A percentile compares a stretch with the other conserved stretches of the same genome.
Evolutionary conservation across 176 grass and related monocot genomes (phyloP).

Genomic region (Thinopyrum elongatum): DNA sequence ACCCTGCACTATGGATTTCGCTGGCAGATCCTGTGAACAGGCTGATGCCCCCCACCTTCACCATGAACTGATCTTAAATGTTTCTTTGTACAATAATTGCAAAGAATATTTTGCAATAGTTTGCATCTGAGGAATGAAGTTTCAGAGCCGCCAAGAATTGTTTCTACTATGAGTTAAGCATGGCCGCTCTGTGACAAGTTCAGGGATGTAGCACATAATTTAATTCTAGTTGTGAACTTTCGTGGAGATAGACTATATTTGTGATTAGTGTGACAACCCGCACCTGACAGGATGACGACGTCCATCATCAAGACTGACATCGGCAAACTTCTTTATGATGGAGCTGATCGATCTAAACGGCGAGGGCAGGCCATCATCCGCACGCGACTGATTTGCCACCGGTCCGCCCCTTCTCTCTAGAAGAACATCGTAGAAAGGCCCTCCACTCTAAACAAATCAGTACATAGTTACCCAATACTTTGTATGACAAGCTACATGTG

Average conservation of each 20-base stretch:
- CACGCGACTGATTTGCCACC: slow-evolving; percentile 62
- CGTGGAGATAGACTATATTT: background rate
- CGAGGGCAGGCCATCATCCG: slow-evolving; percentile 53
- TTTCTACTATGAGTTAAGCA: no score
- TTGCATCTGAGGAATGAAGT: no score
- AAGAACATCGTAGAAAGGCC: slow-evolving; percentile 49
- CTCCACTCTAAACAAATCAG: slow-evolving; percentile 46
- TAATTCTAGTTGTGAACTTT: background rate
- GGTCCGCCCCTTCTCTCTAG: slow-evolving; percentile 57
- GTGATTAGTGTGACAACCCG: background rate
- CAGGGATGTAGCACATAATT: background rate
- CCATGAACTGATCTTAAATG: no score
- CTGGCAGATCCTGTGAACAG: no score
- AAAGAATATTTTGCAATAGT: background rate
- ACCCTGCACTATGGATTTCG: no score
- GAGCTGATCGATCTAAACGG: slow-evolving; percentile 30
- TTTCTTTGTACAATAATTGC: background rate
- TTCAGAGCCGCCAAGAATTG: no score
- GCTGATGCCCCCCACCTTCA: no score
- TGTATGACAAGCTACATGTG: background rate
- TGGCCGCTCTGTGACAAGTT: background rate
- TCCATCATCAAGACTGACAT: slow-evolving; percentile 51
- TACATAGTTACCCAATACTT: background rate
- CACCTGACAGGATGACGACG: slow-evolving; percentile 69
- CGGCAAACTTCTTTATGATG: background rate